Base-by-base conservation (phyloP, 129 eudicot species). In the Helianthus tuberosus region DNA sequence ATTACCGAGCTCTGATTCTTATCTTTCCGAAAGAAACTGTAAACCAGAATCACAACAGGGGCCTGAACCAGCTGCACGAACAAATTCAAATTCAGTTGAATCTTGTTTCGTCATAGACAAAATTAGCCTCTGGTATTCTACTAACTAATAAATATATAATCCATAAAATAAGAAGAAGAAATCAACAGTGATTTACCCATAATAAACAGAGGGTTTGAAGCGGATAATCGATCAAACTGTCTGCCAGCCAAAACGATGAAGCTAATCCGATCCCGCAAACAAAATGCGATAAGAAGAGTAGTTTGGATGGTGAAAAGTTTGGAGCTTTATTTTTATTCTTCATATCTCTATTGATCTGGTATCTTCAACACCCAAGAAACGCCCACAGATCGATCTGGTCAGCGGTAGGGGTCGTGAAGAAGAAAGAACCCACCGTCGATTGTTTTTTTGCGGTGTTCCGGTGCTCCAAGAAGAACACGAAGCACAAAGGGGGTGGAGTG, bases 1-100 rank as follows among this genome's bases (percentile, higher is more conserved):
- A 59, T 76, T 93, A 93, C 98, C 73, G 94, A 85, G 68, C 84
- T 89, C 46, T 73, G 80, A 48, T 77, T 77, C 11, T 70, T 82
- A 80, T 85, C 66, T 63, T 73, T 68, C 36, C 94, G 85, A 59
- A 87, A 82, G 59, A 76, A 13, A 72, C 94, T 84, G 77, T 74
- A 87, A 53, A 75, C 48, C 52, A 87, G 75, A 58, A 84, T 84
- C 66, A 87, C 88, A 77, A 87, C 79, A 39, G 86, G 84, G 57
- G 86, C 87, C 73, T 80, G 78, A 72, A 85, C 71, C 43, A 75
- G 77, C 98, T 92, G 87, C 66, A 81, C 63, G n/a, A 75, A 44
- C 54, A 69, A 20, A 65, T 58, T 65, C 63, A 74, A 47, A 73
- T 73, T 67, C 63, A 3, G 13, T 23, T 20, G 2, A 20, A 59